Evolutionary conservation across 306 rosid species (phyloP), one percentile per base, ranked within the genome.

Genomic region (Medicago arabica): DNA sequence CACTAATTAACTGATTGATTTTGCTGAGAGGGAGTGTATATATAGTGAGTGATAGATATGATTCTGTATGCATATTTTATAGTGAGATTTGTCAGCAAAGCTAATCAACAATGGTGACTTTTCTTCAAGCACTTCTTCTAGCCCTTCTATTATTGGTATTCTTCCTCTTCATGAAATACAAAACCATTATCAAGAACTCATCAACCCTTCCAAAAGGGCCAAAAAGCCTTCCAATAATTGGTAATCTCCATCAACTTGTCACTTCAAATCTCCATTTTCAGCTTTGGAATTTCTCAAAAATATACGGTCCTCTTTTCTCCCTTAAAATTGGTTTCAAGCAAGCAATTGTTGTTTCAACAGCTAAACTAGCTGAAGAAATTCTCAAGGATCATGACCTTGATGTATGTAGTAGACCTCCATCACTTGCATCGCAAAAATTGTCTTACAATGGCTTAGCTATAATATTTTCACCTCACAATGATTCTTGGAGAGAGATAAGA

Each of bases 181-280:
- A 34, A 60, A 38, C 6, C 4, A 74, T 9, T 9, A 6, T 5
- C 2, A 58, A 23, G 4, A 72, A 41, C n/a, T 57, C 63, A 10
- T 57, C 78, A 31, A 43, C 8, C 4, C 7, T 60, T 60, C 66
- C 41, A 28, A 34, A 28, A 0, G 65, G 83, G 54, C 88, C 88
- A 38, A 83, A 67, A 40, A 80, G 80, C 46, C 87, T 87, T 67
- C 90, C 90, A 3, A 41, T 84, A 14, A 76, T 82, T 0, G 88
- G 90, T 1, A 85, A 87, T 61, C 68, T 84, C 9, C 87, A 87
- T 61, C 87, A 77, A 5, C 62, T 86, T 4, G 64, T 78, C 10
- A 34, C 25, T 11, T 51, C 74, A 14, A 6, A 0, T 2, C 61
- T 78, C 16, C 80, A 67, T 51, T 44, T 54, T 4, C 78, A 85